Evolutionary conservation across 768 basidiomycete species (phyloP).

Genomic region (Solioccasus polychromus): DNA sequence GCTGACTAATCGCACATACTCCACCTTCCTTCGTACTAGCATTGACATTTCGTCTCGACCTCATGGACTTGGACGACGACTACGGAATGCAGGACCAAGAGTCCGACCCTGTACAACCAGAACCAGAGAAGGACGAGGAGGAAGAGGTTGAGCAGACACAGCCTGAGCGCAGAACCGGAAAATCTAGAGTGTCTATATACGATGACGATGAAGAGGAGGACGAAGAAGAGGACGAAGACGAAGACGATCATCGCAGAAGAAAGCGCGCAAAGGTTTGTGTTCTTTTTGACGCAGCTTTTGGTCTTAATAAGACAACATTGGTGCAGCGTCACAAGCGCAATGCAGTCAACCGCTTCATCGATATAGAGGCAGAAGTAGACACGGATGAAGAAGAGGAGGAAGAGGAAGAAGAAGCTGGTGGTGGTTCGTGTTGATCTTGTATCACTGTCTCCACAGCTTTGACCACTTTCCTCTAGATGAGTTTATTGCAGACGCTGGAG

Average conservation of each 20-base stretch:
- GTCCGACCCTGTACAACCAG: slow-evolving; percentile 27
- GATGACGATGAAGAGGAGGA: slow-evolving; percentile 50
- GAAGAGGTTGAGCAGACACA: slow-evolving; percentile 31
- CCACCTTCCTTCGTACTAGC: slow-evolving; percentile 24
- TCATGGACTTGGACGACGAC: slow-evolving; percentile 36
- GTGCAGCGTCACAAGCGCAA: slow-evolving; percentile 67
- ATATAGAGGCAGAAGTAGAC: slow-evolving; percentile 94
- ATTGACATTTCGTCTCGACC: slow-evolving; percentile 21
- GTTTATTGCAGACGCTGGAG: slow-evolving; percentile 65
- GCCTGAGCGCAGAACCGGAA: slow-evolving; percentile 19
- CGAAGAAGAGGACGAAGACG: slow-evolving; percentile 54
- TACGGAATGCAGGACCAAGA: slow-evolving; percentile 27
- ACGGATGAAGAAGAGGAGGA: slow-evolving; percentile 97
- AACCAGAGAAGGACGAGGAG: slow-evolving; percentile 39
- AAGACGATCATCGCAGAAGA: slow-evolving; percentile 40
- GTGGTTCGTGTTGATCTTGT: slow-evolving; percentile 34
- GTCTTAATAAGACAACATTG: slow-evolving; percentile 7
- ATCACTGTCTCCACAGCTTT: slow-evolving; percentile 3
- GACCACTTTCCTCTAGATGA: slow-evolving; percentile 43
- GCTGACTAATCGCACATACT: slow-evolving; percentile 24
- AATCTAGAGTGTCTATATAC: slow-evolving; percentile 32
- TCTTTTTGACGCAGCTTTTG: not conserved
- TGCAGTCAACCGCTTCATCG: slow-evolving; percentile 79
- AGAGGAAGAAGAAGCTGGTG: slow-evolving; percentile 72
- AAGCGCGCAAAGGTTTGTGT: slow-evolving; percentile 60